These are phyloP conservation scores for Paecilomyces dactylethromorphus DNA, from an alignment of 2,329 filamentous ascomycete species.

Conservation along the genomic window DNA sequence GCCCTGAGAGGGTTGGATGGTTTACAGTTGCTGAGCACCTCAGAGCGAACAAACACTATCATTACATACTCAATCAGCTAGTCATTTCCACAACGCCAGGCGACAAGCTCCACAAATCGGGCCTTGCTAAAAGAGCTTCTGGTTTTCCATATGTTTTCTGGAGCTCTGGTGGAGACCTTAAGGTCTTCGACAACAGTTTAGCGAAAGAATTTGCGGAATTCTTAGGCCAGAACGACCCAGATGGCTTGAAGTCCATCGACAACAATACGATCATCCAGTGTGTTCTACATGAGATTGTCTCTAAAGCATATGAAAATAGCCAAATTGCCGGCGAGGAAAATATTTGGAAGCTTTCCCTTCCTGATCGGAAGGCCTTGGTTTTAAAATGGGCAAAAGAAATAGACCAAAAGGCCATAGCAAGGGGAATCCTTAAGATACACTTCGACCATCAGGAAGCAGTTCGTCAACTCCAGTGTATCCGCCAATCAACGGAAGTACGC, in stretches of 20 bases:
- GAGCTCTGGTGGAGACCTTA: slow-evolving; percentile 1
- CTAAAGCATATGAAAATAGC: background rate
- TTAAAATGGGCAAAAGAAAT: background rate
- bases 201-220: background rate
- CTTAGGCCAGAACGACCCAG: background rate
- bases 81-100: slow-evolving; percentile 1
- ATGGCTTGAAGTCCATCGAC: background rate
- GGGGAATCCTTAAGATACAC: background rate
- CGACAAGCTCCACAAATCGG: background rate
- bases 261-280: background rate
- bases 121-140: slow-evolving; percentile 1
- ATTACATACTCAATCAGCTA: slow-evolving; percentile 2
- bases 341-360: background rate
- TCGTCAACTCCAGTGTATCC: background rate
- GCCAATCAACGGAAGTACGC: background rate
- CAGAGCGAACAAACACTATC: background rate
- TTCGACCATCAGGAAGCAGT: background rate
- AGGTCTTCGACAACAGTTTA: background rate
- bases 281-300: background rate
- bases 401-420: background rate
- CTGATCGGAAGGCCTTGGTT: background rate
- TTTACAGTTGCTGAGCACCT: slow-evolving; percentile 3
- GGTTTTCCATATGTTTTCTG: slow-evolving; percentile 4
- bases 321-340: background rate
- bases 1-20: slow-evolving; percentile 4